Evolutionary conservation across 257 asterid species (phyloP).

Genomic region (Coffea eugenioides): DNA sequence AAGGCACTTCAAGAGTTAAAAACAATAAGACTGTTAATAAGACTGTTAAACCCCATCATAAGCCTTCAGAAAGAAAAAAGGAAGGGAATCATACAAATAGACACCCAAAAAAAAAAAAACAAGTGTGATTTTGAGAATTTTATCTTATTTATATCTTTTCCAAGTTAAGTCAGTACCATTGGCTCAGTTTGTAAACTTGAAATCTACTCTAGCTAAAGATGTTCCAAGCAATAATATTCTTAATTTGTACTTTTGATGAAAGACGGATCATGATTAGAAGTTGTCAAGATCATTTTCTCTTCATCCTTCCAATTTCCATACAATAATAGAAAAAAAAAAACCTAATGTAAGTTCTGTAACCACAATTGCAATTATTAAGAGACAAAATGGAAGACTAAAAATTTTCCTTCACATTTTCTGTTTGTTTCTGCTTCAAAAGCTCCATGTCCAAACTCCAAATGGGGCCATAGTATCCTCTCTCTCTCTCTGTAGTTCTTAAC

Average conservation of each 20-base stretch:
- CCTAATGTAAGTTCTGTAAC: not conserved
- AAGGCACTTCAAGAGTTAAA: constrained; percentile 14
- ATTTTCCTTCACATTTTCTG: not conserved
- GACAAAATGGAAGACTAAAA: not conserved
- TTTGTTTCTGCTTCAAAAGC: not conserved
- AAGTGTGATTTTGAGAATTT: not conserved
- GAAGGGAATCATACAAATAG: not conserved
- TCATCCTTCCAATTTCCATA: not conserved
- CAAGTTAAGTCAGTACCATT: not conserved
- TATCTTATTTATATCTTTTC: not conserved
- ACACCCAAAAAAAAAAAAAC: not conserved
- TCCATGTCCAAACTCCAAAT: not conserved
- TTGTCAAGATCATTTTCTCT: not conserved
- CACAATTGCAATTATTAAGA: too few relatives aligned
- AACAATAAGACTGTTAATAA: not conserved
- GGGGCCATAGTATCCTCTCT: not conserved
- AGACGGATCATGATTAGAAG: not conserved
- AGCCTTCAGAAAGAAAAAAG: not conserved
- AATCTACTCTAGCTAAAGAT: not conserved
- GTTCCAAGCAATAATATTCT: not conserved
- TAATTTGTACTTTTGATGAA: not conserved
- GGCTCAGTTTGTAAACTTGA: not conserved
- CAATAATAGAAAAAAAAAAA: not conserved
- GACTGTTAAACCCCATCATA: not conserved
- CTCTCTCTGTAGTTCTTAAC: not conserved